Evolutionary conservation across 805 yeast species (phyloP).

Genomic region (Cyberlindnera japonica): DNA sequence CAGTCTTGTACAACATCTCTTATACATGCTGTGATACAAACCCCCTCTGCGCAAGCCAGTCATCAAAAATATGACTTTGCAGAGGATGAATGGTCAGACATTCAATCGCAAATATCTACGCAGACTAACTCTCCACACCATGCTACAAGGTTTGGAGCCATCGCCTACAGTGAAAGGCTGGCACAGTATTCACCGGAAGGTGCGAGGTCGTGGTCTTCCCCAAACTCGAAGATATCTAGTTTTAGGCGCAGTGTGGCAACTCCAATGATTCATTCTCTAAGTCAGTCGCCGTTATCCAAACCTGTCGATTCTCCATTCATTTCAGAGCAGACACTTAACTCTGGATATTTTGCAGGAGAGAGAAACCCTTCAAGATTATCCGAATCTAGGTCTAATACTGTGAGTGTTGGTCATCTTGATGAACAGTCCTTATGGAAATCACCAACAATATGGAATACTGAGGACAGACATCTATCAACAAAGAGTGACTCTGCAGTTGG

Average conservation of each 20-base stretch:
- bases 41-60: background rate
- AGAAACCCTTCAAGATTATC: slow-evolving; percentile 1
- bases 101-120: slow-evolving; percentile 8
- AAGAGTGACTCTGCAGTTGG: slow-evolving; percentile 27
- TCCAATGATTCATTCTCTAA: slow-evolving; percentile 18
- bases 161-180: slow-evolving; percentile 1
- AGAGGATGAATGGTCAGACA: slow-evolving; percentile 13
- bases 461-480: slow-evolving; percentile 25
- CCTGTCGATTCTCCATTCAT: slow-evolving; percentile 15
- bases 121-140: slow-evolving; percentile 7
- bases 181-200: slow-evolving; percentile 10
- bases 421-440: slow-evolving; percentile 17
- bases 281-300: slow-evolving; percentile 23
- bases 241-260: slow-evolving; percentile 21
- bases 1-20: no score
- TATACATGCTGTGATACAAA: no score
- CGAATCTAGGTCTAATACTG: background rate
- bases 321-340: background rate
- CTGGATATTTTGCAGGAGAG: slow-evolving; percentile 3
- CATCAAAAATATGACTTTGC: slow-evolving; percentile 2
- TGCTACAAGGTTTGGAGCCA: background rate
- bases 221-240: slow-evolving; percentile 27
- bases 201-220: slow-evolving; percentile 21
- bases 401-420: slow-evolving; percentile 2
- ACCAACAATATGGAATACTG: slow-evolving; percentile 25